These are phyloP conservation scores for Paraphoma sp. DNA, from an alignment of 2,329 filamentous ascomycete genomes.

Conservation along the genomic window DNA sequence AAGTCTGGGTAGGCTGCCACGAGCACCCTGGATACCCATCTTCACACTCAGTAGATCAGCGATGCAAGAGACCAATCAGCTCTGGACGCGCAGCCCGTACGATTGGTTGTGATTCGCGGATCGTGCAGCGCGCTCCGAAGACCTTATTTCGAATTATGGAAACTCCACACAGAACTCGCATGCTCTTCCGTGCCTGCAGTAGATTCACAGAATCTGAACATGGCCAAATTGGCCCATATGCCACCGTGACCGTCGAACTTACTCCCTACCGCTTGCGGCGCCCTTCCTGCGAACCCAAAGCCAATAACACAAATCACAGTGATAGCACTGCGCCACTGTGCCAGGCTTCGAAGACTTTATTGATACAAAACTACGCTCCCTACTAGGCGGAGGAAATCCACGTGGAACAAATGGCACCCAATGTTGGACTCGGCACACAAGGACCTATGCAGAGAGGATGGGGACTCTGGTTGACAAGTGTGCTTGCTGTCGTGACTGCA, in stretches of 20 bases:
- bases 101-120: background rate
- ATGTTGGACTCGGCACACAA: slow-evolving; percentile 30
- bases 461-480: slow-evolving; percentile 29
- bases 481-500: slow-evolving; percentile 25
- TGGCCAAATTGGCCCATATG: background rate
- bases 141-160: background rate
- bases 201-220: background rate
- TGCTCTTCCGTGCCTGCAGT: background rate
- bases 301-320: no score
- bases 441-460: slow-evolving; percentile 28
- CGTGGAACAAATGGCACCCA: slow-evolving; percentile 19
- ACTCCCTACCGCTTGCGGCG: background rate
- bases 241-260: no score
- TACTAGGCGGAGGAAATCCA: background rate
- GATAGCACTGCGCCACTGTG: no score
- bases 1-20: background rate
- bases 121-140: background rate
- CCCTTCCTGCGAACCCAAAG: background rate
- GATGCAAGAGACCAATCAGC: background rate
- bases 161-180: background rate
- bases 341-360: no score
- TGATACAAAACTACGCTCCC: no score
- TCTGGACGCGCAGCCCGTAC: background rate
- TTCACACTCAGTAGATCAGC: background rate
- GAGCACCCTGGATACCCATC: background rate